phyloP scores from a whole-genome alignment of 176 grass and related monocot species.

The Typha latifolia region DNA sequence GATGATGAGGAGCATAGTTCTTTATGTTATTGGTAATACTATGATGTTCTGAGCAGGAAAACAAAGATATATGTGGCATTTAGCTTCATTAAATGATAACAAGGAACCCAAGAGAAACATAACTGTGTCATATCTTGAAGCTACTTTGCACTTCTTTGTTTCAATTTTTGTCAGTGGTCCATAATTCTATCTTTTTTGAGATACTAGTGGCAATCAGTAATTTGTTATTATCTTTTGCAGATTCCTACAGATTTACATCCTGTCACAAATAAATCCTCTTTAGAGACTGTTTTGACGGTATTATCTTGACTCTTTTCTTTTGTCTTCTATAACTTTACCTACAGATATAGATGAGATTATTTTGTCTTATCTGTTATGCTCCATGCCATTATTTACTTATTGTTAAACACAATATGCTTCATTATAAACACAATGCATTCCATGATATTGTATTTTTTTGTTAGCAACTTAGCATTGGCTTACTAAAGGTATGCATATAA shows the following conservation, averaged over 20 bases:
- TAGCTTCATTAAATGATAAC: no score
- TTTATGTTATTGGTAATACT: no score
- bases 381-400: background rate
- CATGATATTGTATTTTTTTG: no score
- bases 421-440: no score
- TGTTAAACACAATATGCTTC: no score
- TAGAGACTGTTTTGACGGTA: constrained; percentile 99
- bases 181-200: background rate
- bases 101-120: no score
- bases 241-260: constrained; percentile 94
- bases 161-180: background rate
- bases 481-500: no score
- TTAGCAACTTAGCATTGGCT: no score
- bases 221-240: constrained; percentile 31
- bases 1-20: background rate
- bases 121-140: no score
- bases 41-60: no score
- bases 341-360: background rate
- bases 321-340: background rate
- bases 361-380: background rate
- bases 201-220: background rate
- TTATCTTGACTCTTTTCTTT: constrained; percentile 7
- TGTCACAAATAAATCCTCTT: constrained; percentile 78
- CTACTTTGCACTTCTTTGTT: no score
- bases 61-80: no score